Percentiles rank a stretch among this genome's conserved stretches.
phyloP scores from a whole-genome alignment of 2,329 filamentous ascomycete genomes.

The Pyrenophora teres region DNA sequence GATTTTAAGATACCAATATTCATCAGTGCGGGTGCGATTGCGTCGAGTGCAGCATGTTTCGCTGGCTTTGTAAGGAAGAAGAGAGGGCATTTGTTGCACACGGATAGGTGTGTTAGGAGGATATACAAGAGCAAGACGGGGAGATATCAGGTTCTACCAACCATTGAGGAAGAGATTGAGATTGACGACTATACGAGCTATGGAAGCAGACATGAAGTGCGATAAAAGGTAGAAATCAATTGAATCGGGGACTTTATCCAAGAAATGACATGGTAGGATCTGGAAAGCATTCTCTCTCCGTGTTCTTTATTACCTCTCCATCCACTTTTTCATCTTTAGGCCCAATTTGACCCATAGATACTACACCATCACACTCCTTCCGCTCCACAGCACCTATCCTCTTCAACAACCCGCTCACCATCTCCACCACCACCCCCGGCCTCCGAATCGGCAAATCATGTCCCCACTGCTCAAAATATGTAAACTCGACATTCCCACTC shows the following conservation, averaged over 20 bases:
- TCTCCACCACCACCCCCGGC: not conserved
- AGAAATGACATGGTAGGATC: not conserved
- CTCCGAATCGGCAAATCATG: constrained; percentile 13
- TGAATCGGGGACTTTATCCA: not conserved
- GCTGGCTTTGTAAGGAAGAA: constrained; percentile 61
- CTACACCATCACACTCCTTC: no score
- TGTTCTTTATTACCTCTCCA: not conserved
- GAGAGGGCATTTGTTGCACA: constrained; percentile 58
- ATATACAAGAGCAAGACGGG: constrained; percentile 19
- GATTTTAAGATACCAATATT: constrained; percentile 68
- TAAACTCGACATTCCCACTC: not conserved
- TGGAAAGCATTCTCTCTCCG: not conserved
- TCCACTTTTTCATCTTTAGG: not conserved
- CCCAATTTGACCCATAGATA: no score
- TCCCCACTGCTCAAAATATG: not conserved
- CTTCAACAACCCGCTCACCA: constrained; percentile 27
- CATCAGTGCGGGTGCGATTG: constrained; percentile 62
- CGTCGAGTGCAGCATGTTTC: constrained; percentile 57
- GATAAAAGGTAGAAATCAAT: not conserved
- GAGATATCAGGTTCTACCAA: constrained; percentile 26
- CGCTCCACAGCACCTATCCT: constrained; percentile 4
- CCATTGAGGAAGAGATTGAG: constrained; percentile 30
- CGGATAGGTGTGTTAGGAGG: constrained; percentile 27
- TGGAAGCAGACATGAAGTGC: not conserved
- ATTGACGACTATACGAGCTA: not conserved